Percentiles rank a stretch among this genome's conserved stretches.
Evolutionary conservation across 139 green algal species (phyloP).

Genomic region (Chlamydomonas sp.): DNA sequence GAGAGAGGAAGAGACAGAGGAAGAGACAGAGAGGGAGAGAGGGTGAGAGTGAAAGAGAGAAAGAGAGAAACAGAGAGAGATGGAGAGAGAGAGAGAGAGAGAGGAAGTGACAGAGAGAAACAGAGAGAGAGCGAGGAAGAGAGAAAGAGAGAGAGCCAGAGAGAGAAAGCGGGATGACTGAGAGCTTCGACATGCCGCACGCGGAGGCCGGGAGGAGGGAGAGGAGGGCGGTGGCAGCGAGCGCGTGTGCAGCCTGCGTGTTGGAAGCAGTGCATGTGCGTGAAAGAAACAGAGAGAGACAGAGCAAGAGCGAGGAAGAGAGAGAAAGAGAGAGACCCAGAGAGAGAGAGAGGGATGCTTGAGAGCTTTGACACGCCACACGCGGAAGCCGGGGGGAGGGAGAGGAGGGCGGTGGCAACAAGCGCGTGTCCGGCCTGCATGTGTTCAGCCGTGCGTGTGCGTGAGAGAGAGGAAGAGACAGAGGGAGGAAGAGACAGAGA

Average conservation of each 20-base stretch:
- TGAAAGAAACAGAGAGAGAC: background rate
- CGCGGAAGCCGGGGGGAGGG: slow-evolving; percentile 49
- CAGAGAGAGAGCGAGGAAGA: too few species aligned
- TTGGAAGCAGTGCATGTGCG: background rate
- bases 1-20: background rate
- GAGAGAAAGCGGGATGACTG: slow-evolving; percentile 81
- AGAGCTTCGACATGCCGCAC: slow-evolving; percentile 55
- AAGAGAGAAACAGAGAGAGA: too few species aligned
- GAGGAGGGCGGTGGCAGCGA: slow-evolving; percentile 70
- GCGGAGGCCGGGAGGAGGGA: slow-evolving; percentile 49
- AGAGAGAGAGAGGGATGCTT: slow-evolving; percentile 83
- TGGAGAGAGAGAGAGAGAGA: too few species aligned
- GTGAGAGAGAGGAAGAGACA: background rate
- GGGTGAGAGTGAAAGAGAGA: too few species aligned
- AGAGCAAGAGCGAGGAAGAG: too few species aligned
- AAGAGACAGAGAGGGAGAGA: too few species aligned
- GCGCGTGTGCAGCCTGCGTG: slow-evolving; percentile 70
- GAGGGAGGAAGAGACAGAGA: too few species aligned
- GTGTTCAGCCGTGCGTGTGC: background rate
- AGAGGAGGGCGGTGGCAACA: slow-evolving; percentile 63
- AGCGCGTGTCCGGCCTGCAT: slow-evolving; percentile 77
- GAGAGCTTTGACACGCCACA: slow-evolving; percentile 56
- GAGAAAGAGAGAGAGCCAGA: too few species aligned
- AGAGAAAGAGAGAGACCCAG: too few species aligned
- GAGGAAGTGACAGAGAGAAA: too few species aligned